phyloP scores from a whole-genome alignment of 192 early-diverging fungal species.

The Coemansia sp. region DNA sequence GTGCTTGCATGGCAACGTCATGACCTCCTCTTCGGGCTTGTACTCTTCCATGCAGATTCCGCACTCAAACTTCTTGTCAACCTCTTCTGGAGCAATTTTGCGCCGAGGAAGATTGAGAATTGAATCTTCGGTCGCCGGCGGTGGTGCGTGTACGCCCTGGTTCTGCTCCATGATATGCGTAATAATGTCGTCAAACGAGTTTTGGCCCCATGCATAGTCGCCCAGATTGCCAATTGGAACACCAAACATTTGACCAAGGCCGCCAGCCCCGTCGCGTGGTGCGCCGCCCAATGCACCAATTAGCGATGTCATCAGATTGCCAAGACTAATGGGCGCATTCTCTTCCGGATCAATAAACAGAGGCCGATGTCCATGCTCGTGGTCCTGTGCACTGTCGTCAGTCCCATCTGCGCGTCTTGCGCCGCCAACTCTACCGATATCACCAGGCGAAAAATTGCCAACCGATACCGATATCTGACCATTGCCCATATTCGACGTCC shows the following conservation, averaged over 20 bases:
- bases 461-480: slow-evolving; percentile 42
- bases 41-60: slow-evolving; percentile 92
- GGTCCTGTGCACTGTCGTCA: background rate
- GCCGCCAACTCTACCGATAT: background rate
- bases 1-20: slow-evolving; percentile 82
- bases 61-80: slow-evolving; percentile 71
- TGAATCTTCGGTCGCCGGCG: slow-evolving; percentile 74
- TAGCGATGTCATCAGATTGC: slow-evolving; percentile 45
- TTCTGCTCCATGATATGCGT: slow-evolving; percentile 81
- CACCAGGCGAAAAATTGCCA: slow-evolving; percentile 19
- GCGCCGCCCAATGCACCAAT: slow-evolving; percentile 44
- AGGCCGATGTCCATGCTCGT: slow-evolving; percentile 27
- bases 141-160: slow-evolving; percentile 60
- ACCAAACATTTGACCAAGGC: slow-evolving; percentile 33
- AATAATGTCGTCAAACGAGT: slow-evolving; percentile 85
- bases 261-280: slow-evolving; percentile 31
- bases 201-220: slow-evolving; percentile 86
- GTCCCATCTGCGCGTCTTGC: background rate
- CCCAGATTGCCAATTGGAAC: slow-evolving; percentile 61
- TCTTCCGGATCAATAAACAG: slow-evolving; percentile 50
- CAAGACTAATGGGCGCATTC: slow-evolving; percentile 41
- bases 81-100: slow-evolving; percentile 56
- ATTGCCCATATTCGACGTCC: slow-evolving; percentile 41
- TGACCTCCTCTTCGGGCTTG: slow-evolving; percentile 61
- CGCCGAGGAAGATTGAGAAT: slow-evolving; percentile 66